Evolutionary conservation across 1,284 basidiomycete genomes (phyloP), one percentile per base, ranked within the genome.

Genomic region (Rhodotorula glutinis): DNA sequence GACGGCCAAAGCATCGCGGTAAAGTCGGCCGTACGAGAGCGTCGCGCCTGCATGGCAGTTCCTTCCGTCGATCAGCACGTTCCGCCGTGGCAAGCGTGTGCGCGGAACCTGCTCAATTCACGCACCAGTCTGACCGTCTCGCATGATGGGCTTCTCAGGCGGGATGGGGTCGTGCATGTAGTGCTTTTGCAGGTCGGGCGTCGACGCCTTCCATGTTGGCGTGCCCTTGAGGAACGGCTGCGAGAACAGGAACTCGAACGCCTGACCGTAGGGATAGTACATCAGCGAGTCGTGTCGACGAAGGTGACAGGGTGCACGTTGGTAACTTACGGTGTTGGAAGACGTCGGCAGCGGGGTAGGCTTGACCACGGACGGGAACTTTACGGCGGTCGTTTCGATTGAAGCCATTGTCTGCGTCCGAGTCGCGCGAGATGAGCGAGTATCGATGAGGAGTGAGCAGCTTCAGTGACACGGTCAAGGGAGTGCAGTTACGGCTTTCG

Each of bases 171-270:
- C 53, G 4, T 52, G 23, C n/a, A 67, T 55, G 30, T 19, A 41
- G 19, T 67, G 72, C 23, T 19, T 14, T n/a, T 63, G 66, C 2
- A 67, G n/a, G 16, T 65, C 55, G 49, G 65, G 69, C 10, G 66
- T 60, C n/a, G 66, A 60, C 8, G 53, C 57, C 33, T 67, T 44
- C 64, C 62, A 60, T 11, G 64, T 63, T n/a, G 43, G 33, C 2
- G 69, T 63, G 2, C 67, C 72, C 23, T 62, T 59, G 23, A 64
- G 65, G 65, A 73, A 73, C 1, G 72, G 72, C 46, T 67, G 64
- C 3, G 61, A 64, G 66, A 73, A 73, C n/a, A 70, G 55, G 61
- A 73, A 73, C 46, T 70, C 65, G 62, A 70, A 67, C 1, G 67
- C 61, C 62, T 69, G 53, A 41, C n/a, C 51, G 51, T 2, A 17